Conservation (phyloP, 768 basidiomycete species). For the Panaeolus cyanescens region DNA sequence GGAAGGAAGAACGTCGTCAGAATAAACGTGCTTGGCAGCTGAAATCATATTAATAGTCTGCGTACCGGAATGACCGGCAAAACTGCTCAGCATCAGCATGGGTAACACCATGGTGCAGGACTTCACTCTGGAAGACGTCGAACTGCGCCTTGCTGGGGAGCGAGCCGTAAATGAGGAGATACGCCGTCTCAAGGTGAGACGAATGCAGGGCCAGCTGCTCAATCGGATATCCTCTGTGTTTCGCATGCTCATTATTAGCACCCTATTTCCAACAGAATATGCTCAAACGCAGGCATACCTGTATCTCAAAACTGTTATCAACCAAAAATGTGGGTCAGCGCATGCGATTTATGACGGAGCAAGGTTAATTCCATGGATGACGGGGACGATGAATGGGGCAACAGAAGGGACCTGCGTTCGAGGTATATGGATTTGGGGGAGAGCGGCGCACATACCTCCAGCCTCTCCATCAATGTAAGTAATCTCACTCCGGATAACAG, state of each 20-base stretch:
- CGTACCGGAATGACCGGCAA: slow-evolving; percentile 66
- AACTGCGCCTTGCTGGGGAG: slow-evolving; percentile 68
- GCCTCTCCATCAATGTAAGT: slow-evolving; percentile 92
- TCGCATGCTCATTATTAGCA: not conserved
- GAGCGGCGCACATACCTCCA: slow-evolving; percentile 50
- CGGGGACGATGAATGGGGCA: not conserved
- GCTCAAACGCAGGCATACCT: slow-evolving; percentile 40
- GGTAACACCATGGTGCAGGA: slow-evolving; percentile 72
- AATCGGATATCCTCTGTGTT: slow-evolving; percentile 82
- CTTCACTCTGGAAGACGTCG: slow-evolving; percentile 67
- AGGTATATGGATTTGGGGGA: not conserved
- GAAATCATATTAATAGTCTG: not conserved
- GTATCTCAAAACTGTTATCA: slow-evolving; percentile 61
- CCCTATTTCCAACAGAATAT: not conserved
- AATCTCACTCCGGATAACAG: slow-evolving; percentile 77
- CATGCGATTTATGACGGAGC: not conserved
- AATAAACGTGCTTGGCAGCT: not conserved
- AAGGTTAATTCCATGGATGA: not conserved
- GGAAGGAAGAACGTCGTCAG: not conserved
- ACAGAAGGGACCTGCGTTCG: not conserved
- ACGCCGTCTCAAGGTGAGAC: slow-evolving; percentile 81
- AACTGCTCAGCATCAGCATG: slow-evolving; percentile 72
- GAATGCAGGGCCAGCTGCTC: slow-evolving; percentile 85
- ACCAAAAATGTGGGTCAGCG: not conserved
- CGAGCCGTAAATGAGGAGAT: slow-evolving; percentile 86